A percentile compares a stretch with the other conserved stretches of the same genome.
These are phyloP conservation scores for Carallia brachiata DNA, from an alignment of 345 rosid species.

Conservation along the genomic window DNA sequence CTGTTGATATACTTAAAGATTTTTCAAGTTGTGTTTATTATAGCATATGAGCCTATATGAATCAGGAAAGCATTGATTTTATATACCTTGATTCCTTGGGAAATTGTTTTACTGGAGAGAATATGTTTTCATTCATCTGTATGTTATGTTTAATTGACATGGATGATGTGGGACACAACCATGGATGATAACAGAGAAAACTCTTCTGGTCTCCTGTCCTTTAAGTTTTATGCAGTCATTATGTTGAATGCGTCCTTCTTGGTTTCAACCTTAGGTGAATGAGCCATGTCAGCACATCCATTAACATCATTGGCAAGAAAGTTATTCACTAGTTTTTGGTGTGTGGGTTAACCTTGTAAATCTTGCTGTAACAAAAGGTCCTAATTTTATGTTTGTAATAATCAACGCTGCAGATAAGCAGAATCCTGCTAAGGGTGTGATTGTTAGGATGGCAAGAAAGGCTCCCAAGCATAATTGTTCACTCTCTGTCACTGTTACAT, in stretches of 20 bases:
- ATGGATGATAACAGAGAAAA: background rate
- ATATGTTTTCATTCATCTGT: background rate
- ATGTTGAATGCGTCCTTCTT: background rate
- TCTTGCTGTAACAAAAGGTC: slow-evolving; percentile 11
- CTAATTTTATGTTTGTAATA: slow-evolving; percentile 23
- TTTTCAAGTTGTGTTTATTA: no score
- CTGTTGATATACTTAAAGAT: background rate
- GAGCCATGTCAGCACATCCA: slow-evolving; percentile 24
- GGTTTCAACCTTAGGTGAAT: slow-evolving; percentile 4
- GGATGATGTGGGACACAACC: background rate
- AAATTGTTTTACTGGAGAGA: background rate
- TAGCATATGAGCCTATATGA: no score
- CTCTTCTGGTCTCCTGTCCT: background rate
- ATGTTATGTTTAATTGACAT: no score
- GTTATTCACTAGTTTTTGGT: background rate
- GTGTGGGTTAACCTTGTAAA: background rate
- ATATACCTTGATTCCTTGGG: background rate
- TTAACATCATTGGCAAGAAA: slow-evolving; percentile 56
- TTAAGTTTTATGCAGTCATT: background rate
- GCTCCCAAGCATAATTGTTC: slow-evolving; percentile 54
- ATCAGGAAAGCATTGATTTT: background rate
- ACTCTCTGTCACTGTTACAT: slow-evolving; percentile 71
- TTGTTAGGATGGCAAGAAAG: slow-evolving; percentile 60
- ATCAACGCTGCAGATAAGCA: slow-evolving; percentile 48
- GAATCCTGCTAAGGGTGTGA: slow-evolving; percentile 78